Evolutionary conservation across 805 yeast genomes (phyloP), one percentile per base, ranked within the genome.

Genomic region (Starmera caribaea): DNA sequence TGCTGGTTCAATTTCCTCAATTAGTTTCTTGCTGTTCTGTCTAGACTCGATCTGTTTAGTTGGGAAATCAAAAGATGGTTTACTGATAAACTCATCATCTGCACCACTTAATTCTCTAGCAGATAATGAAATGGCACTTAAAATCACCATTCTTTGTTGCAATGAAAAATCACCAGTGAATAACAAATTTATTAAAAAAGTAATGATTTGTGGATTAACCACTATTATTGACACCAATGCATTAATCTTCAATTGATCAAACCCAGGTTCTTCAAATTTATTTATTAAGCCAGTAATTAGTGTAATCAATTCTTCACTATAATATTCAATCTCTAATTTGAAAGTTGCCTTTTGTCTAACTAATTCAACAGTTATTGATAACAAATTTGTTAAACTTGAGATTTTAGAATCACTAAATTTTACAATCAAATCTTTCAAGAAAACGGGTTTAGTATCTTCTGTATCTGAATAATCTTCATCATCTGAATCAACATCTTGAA

Each of bases 101-200:
- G 66, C 56, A 0, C 88, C 90, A 34, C 81, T 64, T 9, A 88
- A 63, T 45, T 83, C 87, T 43, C 95, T 60, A 0, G 88, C 86
- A 3, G 84, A 74, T 17, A 88, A 60, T 0, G 89, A 80, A 11
- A 86, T 53, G 1, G 84, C 63, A 5, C 89, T 74, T 15, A 92
- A 57, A 8, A 89, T 65, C 26, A 74, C 61, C 61, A 89, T 66
- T 36, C 97, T 60, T 43, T 81, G 89, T 44, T 83, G 92, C 15
- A 92, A 56, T 0, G 95, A 86, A 45, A 81, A 76, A 51, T 90
- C 98, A 0, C 89, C 88, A 0, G 71, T 66, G 30, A 75, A 62
- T 14, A 88, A 61, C 14, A 79, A 55, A 24, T 64, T 53, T 32
- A 73, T 49, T 7, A 60, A 48, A 9, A 55, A 50, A 0, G 59